Evolutionary conservation across 495 filamentous ascomycete genomes (phyloP).

Genomic region (Parathielavia hyrcaniae): DNA sequence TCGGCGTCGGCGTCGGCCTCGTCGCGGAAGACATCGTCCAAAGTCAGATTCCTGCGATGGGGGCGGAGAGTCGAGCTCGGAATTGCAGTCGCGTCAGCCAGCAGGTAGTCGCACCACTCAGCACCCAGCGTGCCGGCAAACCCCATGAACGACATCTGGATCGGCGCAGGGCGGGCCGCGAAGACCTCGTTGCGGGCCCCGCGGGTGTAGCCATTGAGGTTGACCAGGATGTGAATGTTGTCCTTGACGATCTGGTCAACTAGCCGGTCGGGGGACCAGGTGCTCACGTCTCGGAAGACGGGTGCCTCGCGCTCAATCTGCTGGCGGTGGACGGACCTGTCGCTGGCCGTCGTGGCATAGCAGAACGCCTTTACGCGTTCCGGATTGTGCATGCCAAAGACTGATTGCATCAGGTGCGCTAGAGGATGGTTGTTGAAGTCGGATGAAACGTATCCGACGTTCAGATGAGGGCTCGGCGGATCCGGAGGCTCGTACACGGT

Average conservation of each 20-base stretch:
- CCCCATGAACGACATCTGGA: conserved; percentile 99
- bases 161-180: conserved; percentile 86
- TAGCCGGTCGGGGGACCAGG: conserved; percentile 76
- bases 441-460: conserved; percentile 92
- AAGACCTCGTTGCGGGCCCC: conserved; percentile 98
- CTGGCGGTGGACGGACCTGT: conserved; percentile 82
- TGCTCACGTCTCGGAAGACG: conserved; percentile 81
- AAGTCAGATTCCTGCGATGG: conserved; percentile 61
- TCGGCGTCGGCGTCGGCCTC: conserved; percentile 56
- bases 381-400: conserved; percentile 85
- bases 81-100: conserved; percentile 84
- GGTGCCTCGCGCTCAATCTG: conserved; percentile 95
- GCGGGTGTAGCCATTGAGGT: conserved; percentile 94
- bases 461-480: conserved; percentile 75
- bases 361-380: conserved; percentile 76
- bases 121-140: conserved; percentile 95
- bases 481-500: conserved; percentile 76
- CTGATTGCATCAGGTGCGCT: conserved; percentile 97
- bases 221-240: conserved; percentile 92
- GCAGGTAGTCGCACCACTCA: conserved; percentile 97
- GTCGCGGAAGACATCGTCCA: conserved; percentile 66
- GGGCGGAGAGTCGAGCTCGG: conserved; percentile 76
- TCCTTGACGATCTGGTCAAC: conserved; percentile 90
- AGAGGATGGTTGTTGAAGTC: conserved; percentile 99
- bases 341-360: conserved; percentile 93